phyloP scores from a whole-genome alignment of 2,329 filamentous ascomycete genomes.

The Westerdykella sp. region DNA sequence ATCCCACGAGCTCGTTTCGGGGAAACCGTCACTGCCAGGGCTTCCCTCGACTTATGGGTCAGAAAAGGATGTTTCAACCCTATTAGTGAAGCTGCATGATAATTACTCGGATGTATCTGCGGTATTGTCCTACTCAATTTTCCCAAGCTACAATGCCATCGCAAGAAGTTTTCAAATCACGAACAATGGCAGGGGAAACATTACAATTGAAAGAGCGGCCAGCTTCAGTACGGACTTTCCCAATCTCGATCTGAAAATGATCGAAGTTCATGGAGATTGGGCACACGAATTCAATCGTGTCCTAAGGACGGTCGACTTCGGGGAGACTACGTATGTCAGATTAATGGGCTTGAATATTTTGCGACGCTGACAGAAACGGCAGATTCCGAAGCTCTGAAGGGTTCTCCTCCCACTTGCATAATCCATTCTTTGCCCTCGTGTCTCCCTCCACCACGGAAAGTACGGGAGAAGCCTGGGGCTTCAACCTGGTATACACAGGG shows the following conservation, averaged over 20 bases:
- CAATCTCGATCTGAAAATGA: slow-evolving; percentile 55
- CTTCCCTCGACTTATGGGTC: slow-evolving; percentile 56
- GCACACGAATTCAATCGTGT: slow-evolving; percentile 52
- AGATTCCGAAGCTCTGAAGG: slow-evolving; percentile 57
- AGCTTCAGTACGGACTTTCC: slow-evolving; percentile 59
- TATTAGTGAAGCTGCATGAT: slow-evolving; percentile 54
- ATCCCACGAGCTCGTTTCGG: slow-evolving; percentile 50
- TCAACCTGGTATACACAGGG: slow-evolving; percentile 59
- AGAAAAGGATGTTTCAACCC: slow-evolving; percentile 52
- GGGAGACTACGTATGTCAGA: slow-evolving; percentile 32
- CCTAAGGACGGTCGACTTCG: slow-evolving; percentile 52
- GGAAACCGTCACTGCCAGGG: slow-evolving; percentile 52
- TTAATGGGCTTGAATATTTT: neutral
- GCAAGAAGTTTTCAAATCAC: slow-evolving; percentile 56
- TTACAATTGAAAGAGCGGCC: slow-evolving; percentile 52
- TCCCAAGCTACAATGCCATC: slow-evolving; percentile 56
- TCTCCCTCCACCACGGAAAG: slow-evolving; percentile 54
- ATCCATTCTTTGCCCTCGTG: slow-evolving; percentile 57
- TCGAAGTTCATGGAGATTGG: slow-evolving; percentile 60
- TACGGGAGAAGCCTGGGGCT: slow-evolving; percentile 57
- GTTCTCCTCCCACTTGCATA: slow-evolving; percentile 59
- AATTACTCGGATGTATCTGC: slow-evolving; percentile 53
- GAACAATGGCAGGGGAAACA: slow-evolving; percentile 50
- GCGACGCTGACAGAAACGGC: slow-evolving; percentile 1
- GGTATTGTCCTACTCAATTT: slow-evolving; percentile 58